phyloP scores from a whole-genome alignment of 1,284 basidiomycete genomes.

The Fomitopsis schrenkii region DNA sequence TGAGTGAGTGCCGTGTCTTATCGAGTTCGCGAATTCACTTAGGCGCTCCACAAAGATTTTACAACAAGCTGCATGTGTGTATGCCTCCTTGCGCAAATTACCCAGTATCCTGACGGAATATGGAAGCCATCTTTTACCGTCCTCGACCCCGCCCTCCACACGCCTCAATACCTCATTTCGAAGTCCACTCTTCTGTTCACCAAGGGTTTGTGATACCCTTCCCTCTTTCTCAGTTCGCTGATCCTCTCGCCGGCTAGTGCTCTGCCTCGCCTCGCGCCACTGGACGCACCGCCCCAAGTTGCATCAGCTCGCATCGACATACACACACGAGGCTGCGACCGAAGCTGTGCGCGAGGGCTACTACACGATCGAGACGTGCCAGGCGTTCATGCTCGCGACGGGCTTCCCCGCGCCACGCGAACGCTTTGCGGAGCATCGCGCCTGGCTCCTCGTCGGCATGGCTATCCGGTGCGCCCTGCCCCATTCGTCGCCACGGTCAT shows the following conservation, averaged over 20 bases:
- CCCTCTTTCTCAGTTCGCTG: no score
- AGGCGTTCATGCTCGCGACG: neutral
- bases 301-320: neutral
- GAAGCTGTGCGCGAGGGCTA: neutral
- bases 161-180: neutral
- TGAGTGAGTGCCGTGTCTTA: neutral
- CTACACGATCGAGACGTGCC: neutral
- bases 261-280: neutral
- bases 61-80: neutral
- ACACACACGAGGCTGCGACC: neutral
- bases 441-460: neutral
- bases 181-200: neutral
- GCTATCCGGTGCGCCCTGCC: neutral
- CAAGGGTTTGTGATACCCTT: neutral
- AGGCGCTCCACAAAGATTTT: neutral
- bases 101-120: no score
- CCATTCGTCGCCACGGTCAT: neutral
- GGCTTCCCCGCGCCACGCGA: neutral
- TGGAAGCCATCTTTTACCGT: neutral
- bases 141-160: neutral
- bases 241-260: neutral
- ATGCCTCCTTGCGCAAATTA: no score
- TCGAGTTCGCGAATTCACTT: neutral
- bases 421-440: neutral
- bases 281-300: neutral